Evolutionary conservation across 768 basidiomycete species (phyloP).

Genomic region (Hortiboletus campestris): DNA sequence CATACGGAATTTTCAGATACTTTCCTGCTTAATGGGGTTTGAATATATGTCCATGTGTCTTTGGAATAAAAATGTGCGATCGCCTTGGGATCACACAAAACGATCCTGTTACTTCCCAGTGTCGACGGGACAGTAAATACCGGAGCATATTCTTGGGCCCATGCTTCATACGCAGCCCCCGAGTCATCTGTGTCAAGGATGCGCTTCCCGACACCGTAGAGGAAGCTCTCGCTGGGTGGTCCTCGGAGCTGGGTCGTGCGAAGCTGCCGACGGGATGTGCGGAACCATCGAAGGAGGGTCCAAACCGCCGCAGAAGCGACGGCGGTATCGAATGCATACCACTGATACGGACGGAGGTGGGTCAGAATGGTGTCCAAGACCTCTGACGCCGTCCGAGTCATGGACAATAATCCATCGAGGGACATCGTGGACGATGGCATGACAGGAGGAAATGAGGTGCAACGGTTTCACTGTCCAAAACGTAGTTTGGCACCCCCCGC

Average conservation of each 20-base stretch:
- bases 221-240: slow-evolving; percentile 12
- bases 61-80: slow-evolving; percentile 6
- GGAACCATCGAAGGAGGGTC: slow-evolving; percentile 7
- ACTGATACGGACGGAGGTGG: background rate
- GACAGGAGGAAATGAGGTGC: background rate
- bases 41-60: slow-evolving; percentile 36
- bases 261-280: background rate
- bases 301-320: background rate
- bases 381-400: background rate
- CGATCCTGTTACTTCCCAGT: slow-evolving; percentile 1
- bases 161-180: slow-evolving; percentile 13
- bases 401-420: background rate
- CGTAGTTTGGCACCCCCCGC: too few species aligned
- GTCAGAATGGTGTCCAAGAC: background rate
- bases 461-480: too few species aligned
- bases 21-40: slow-evolving; percentile 27
- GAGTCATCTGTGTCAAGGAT: background rate
- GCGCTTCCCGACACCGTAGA: slow-evolving; percentile 12
- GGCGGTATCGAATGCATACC: background rate
- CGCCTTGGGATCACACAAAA: slow-evolving; percentile 40
- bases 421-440: background rate
- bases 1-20: background rate
- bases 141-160: slow-evolving; percentile 15
- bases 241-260: slow-evolving; percentile 9
- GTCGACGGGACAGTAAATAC: slow-evolving; percentile 11